phyloP scores from a whole-genome alignment of 2,329 filamentous ascomycete species.

The Diplocarpon mali region DNA sequence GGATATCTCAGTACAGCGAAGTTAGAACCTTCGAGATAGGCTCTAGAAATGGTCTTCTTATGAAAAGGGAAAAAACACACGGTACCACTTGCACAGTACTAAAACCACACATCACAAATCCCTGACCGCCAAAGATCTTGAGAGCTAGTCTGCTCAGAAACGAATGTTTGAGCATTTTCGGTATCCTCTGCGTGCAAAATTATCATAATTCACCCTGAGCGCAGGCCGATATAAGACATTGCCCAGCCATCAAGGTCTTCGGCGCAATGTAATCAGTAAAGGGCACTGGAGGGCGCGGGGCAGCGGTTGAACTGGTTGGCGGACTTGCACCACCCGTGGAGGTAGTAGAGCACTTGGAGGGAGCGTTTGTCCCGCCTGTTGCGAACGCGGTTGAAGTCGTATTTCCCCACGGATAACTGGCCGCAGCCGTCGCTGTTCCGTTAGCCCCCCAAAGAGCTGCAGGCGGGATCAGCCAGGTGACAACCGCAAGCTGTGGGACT shows the following conservation, averaged over 20 bases:
- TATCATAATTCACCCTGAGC: too few relatives aligned
- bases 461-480: not conserved
- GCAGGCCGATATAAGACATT: not conserved
- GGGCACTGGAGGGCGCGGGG: not conserved
- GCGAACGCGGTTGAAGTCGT: not conserved
- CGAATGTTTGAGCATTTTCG: too few relatives aligned
- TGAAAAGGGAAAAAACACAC: too few relatives aligned
- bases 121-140: too few relatives aligned
- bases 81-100: too few relatives aligned
- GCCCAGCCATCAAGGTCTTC: not conserved
- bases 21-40: too few relatives aligned
- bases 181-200: too few relatives aligned
- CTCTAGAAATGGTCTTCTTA: too few relatives aligned
- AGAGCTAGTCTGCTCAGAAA: too few relatives aligned
- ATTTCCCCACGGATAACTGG: not conserved
- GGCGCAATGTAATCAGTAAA: not conserved
- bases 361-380: not conserved
- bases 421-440: not conserved
- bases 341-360: not conserved
- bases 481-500: not conserved
- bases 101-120: too few relatives aligned
- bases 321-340: too few relatives aligned
- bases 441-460: not conserved
- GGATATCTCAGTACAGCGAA: too few relatives aligned
- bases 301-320: not conserved